Base-by-base conservation (phyloP, 2,329 filamentous ascomycete genomes). In the Ilyonectria mors-panacis region DNA sequence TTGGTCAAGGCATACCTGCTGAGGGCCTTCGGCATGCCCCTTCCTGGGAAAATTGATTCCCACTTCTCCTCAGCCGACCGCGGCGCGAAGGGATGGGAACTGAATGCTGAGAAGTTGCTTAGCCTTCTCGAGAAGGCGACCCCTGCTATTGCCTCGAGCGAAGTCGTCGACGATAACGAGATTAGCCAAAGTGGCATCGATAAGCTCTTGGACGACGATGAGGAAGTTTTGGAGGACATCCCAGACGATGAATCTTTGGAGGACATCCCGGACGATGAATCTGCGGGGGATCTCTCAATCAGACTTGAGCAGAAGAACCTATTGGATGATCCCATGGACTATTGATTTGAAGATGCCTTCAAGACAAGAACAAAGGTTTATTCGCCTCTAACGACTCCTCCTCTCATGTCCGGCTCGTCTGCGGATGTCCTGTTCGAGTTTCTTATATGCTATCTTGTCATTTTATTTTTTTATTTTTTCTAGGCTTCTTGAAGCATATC, bases 371-470 rank as follows among this genome's bases (percentile, higher is more conserved):
- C n/a, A n/a, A n/a, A n/a, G n/a, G n/a, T n/a, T n/a, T n/a, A n/a
- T n/a, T n/a, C n/a, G n/a, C n/a, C n/a, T n/a, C n/a, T n/a, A n/a
- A n/a, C n/a, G n/a, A n/a, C n/a, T n/a, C n/a, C n/a, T n/a, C n/a
- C n/a, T n/a, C n/a, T n/a, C n/a, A 37, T 37, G 35, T 37, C 35
- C 35, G 7, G 35, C 7, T 37, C 35, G 35, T 15, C 35, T 58
- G 47, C 56, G 33, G 39, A 39, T 66, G 63, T 65, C n/a, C 30
- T 70, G 63, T 64, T 68, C 63, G 57, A 68, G 58, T 64, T 63
- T 68, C 63, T 58, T 51, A n/a, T n/a, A n/a, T n/a, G n/a, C n/a
- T 54, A 53, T 58, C 47, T 50, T 65, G 50, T n/a, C n/a, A n/a
- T n/a, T n/a, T n/a, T n/a, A n/a, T n/a, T n/a, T n/a, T n/a, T n/a